phyloP scores from a whole-genome alignment of 257 asterid species.

The Euphrasia confusa region DNA sequence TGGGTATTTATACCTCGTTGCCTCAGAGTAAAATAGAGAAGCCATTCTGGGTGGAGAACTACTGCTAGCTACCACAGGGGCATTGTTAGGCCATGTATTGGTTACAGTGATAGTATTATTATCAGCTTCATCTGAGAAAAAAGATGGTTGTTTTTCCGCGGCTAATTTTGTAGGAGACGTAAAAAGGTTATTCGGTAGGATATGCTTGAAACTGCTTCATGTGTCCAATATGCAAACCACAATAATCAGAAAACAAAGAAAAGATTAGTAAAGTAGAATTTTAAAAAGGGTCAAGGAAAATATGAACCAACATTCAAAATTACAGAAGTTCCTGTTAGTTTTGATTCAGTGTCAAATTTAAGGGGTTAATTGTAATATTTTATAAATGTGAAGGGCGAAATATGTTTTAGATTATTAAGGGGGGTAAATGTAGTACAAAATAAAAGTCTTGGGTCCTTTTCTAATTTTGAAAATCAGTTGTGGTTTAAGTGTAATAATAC shows the following conservation, averaged over 20 bases:
- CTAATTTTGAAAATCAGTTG: no score
- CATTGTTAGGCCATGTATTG: conserved; percentile 36
- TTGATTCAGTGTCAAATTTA: no score
- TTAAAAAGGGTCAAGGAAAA: neutral
- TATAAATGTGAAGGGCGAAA: no score
- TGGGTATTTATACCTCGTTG: conserved; percentile 39
- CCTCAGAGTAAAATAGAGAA: conserved; percentile 43
- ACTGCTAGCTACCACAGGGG: conserved; percentile 28
- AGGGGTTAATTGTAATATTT: no score
- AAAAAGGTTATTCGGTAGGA: conserved; percentile 61
- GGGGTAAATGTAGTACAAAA: no score
- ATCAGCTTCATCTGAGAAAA: conserved; percentile 31
- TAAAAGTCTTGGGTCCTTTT: no score
- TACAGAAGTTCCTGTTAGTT: no score
- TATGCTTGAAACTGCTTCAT: conserved; percentile 53
- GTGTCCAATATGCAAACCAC: conserved; percentile 16
- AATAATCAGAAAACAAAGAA: conserved; percentile 10
- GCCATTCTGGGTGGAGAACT: conserved; percentile 40
- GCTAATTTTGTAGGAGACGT: conserved; percentile 68
- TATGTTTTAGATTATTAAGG: no score
- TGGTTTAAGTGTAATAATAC: no score
- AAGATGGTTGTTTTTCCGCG: conserved; percentile 30
- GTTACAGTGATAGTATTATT: conserved; percentile 24
- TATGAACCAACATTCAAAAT: no score
- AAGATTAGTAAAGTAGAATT: neutral